Evolutionary conservation across 352 stramenopile genomes (phyloP), one percentile per base, ranked within the genome.

Genomic region (Phytopythium litorale): DNA sequence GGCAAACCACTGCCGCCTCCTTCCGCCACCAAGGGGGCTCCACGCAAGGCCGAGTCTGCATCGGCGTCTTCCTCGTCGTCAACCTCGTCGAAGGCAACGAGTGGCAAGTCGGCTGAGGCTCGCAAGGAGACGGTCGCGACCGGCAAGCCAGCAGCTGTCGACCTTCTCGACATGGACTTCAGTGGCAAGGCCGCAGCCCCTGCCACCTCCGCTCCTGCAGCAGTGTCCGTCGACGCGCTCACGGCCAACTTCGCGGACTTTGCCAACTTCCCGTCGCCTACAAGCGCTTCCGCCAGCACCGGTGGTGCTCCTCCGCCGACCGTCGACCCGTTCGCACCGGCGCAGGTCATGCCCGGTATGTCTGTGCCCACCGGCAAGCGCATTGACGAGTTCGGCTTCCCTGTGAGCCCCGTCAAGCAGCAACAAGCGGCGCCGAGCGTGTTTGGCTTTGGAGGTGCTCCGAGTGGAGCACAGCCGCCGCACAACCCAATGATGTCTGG

Each of bases 161-260:
- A 91, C 58, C 49, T 91, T 21, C 68, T 91, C 28, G 77, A 78
- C 38, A 88, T 89, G 73, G 77, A 90, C 63, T 90, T 88, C 59
- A 84, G 79, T 21, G 75, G 76, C 25, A 83, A 77, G 69, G 56
- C 55, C 46, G 12, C 56, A 32, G 42, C 46, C 15, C 40, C 30
- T 19, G 65, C 62, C 48, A 62, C 67, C 15, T 43, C 67, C 43
- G 38, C 65, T 18, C 21, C 55, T 32, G 30, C 67, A 21, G 49
- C 56, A 50, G 30, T 45, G 8, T 55, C 67, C 15, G 69, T 71
- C 23, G 67, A 70, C 33, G 64, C 60, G 13, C 60, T 52, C 37
- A 60, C 42, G 7, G 51, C 43, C 4, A 32, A 56, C 18, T 91
- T 92, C 33, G 81, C 79, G 1, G 74, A 89, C 52, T 92, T 92